These are phyloP conservation scores for Scedosporium boydii DNA, from an alignment of 2,329 filamentous ascomycete genomes.

Conservation along the genomic window DNA sequence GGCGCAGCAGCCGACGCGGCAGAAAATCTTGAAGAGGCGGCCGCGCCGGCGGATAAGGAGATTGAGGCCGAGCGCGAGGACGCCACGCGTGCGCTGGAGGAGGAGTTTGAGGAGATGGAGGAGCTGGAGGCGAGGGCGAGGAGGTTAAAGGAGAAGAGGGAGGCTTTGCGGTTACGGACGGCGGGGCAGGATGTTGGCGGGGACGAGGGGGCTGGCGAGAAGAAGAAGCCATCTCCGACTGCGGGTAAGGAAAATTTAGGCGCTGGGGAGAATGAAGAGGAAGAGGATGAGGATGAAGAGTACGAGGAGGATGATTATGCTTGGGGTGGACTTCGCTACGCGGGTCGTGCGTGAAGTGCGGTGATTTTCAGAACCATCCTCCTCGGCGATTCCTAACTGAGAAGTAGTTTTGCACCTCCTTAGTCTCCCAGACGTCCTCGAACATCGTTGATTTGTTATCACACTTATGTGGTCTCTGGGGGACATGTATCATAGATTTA, in stretches of 20 bases:
- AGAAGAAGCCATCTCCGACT: slow-evolving; percentile 20
- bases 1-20: slow-evolving; percentile 47
- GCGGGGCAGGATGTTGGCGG: slow-evolving; percentile 17
- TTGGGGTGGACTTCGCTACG: slow-evolving; percentile 44
- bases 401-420: no score
- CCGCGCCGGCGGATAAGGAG: slow-evolving; percentile 43
- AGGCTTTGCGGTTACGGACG: slow-evolving; percentile 44
- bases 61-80: slow-evolving; percentile 65
- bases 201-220: slow-evolving; percentile 10
- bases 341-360: not conserved
- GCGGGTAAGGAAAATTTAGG: slow-evolving; percentile 22
- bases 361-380: slow-evolving; percentile 6
- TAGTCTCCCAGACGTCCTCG: slow-evolving; percentile 5
- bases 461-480: not conserved
- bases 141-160: slow-evolving; percentile 59
- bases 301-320: slow-evolving; percentile 42
- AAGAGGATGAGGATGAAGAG: slow-evolving; percentile 39
- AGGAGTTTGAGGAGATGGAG: slow-evolving; percentile 78
- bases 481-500: not conserved
- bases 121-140: slow-evolving; percentile 63
- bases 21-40: slow-evolving; percentile 38
- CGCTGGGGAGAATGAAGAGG: slow-evolving; percentile 32
- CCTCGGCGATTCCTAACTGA: not conserved
- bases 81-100: slow-evolving; percentile 60
- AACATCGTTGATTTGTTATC: not conserved